Evolutionary conservation across 805 yeast species (phyloP).

Genomic region (Saturnispora silvae): DNA sequence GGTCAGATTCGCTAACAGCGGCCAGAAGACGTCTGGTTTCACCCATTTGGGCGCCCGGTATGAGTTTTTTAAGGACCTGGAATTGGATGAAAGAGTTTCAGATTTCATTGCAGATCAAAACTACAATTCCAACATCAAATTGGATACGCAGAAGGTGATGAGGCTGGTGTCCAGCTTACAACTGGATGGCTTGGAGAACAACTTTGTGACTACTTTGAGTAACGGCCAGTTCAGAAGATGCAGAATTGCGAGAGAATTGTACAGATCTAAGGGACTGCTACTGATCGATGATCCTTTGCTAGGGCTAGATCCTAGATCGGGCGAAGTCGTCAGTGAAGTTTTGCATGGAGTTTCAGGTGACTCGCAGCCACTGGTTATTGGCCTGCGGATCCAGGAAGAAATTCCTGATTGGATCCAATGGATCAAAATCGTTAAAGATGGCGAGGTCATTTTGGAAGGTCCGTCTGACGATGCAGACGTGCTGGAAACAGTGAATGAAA

Average conservation of each 20-base stretch:
- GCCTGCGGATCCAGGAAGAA: constrained; percentile 64
- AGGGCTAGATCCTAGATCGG: constrained; percentile 76
- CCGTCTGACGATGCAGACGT: constrained; percentile 19
- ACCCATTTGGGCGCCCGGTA: constrained; percentile 85
- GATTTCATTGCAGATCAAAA: constrained; percentile 50
- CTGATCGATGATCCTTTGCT: constrained; percentile 86
- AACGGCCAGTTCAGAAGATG: constrained; percentile 94
- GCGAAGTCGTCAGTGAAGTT: constrained; percentile 46
- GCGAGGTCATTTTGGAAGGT: constrained; percentile 47
- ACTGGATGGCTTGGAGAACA: constrained; percentile 44
- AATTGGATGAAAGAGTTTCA: constrained; percentile 61
- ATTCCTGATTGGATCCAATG: constrained; percentile 76
- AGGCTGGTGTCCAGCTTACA: constrained; percentile 39
- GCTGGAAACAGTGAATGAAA: neutral
- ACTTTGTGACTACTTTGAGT: constrained; percentile 81
- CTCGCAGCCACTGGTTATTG: constrained; percentile 53
- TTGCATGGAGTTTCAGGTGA: constrained; percentile 25
- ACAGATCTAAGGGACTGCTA: constrained; percentile 53
- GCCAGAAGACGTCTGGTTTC: constrained; percentile 31
- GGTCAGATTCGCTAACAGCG: constrained; percentile 28
- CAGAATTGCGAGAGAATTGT: constrained; percentile 65
- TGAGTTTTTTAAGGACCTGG: constrained; percentile 71
- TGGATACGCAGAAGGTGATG: constrained; percentile 30
- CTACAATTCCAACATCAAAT: constrained; percentile 30
- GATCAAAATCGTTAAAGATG: constrained; percentile 48